These are phyloP conservation scores for Diplodia intermedia DNA, from an alignment of 2,329 filamentous ascomycete species.

Conservation along the genomic window DNA sequence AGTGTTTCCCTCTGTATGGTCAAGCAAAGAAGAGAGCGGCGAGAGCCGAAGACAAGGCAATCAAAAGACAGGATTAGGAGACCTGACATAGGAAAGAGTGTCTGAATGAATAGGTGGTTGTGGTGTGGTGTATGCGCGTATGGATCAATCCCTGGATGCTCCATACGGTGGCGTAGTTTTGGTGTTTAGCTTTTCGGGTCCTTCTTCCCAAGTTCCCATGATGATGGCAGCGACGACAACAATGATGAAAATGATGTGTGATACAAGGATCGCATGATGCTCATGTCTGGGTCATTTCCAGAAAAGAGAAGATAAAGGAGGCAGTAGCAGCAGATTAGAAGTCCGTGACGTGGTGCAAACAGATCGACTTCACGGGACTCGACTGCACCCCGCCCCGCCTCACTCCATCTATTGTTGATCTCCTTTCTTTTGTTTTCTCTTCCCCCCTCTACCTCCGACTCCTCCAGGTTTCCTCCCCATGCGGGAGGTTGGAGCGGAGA, in stretches of 20 bases:
- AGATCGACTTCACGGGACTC: conserved; percentile 24
- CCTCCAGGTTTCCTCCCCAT: conserved; percentile 16
- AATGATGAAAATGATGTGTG: conserved; percentile 18
- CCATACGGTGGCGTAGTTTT: conserved; percentile 15
- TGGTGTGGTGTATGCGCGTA: conserved; percentile 7
- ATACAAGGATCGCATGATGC: conserved; percentile 27
- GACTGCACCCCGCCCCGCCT: conserved; percentile 18
- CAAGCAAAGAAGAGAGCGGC: conserved; percentile 11
- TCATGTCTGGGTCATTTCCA: conserved; percentile 25
- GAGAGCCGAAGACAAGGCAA: conserved; percentile 4
- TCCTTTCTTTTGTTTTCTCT: not conserved
- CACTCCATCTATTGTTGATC: conserved; percentile 23
- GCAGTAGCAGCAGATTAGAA: conserved; percentile 28
- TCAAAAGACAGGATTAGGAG: conserved; percentile 25
- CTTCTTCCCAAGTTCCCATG: conserved; percentile 10
- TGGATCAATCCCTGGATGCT: not conserved
- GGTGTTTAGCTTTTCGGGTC: conserved; percentile 18
- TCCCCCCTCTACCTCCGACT: not conserved
- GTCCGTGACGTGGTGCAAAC: conserved; percentile 27
- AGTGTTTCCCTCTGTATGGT: not conserved
- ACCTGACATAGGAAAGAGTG: conserved; percentile 30
- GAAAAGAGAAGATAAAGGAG: conserved; percentile 19
- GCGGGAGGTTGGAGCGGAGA: not conserved
- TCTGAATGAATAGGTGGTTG: conserved; percentile 9
- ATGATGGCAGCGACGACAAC: conserved; percentile 3